Evolutionary conservation across 176 grass and related monocot species (phyloP).

Genomic region (Avena insularis): DNA sequence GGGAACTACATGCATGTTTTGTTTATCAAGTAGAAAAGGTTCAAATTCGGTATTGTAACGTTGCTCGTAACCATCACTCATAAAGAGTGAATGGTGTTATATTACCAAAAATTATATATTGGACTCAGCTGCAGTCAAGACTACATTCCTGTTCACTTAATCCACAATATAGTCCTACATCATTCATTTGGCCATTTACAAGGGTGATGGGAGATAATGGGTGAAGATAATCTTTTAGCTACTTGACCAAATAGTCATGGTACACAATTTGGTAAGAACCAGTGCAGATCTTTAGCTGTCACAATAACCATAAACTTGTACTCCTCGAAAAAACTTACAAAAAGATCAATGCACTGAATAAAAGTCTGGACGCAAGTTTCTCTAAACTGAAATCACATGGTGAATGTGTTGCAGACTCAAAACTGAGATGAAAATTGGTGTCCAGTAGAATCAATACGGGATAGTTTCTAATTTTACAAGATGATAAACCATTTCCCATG

Average conservation of each 20-base stretch:
- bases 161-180: neutral
- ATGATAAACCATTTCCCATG: constrained; percentile 12
- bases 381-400: constrained; percentile 14
- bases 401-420: neutral
- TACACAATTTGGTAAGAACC: constrained; percentile 21
- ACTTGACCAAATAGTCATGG: constrained; percentile 24
- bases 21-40: constrained; percentile 16
- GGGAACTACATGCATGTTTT: constrained; percentile 2
- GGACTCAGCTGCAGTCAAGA: constrained; percentile 2
- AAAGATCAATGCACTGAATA: neutral
- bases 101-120: neutral
- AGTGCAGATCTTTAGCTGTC: neutral
- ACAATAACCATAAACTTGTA: constrained; percentile 27
- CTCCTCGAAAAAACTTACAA: constrained; percentile 1
- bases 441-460: neutral
- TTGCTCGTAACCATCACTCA: neutral
- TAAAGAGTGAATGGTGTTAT: constrained; percentile 16
- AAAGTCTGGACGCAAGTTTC: constrained; percentile 18
- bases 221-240: constrained; percentile 16
- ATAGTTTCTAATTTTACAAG: constrained; percentile 13
- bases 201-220: constrained; percentile 9
- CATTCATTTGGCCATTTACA: constrained; percentile 17
- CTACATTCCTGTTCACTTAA: neutral
- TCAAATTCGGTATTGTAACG: constrained; percentile 17
- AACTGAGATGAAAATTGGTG: constrained; percentile 2